Evolutionary conservation across 2,329 filamentous ascomycete species (phyloP), one percentile per base, ranked within the genome.

Genomic region (Leptosphaerulina australis): DNA sequence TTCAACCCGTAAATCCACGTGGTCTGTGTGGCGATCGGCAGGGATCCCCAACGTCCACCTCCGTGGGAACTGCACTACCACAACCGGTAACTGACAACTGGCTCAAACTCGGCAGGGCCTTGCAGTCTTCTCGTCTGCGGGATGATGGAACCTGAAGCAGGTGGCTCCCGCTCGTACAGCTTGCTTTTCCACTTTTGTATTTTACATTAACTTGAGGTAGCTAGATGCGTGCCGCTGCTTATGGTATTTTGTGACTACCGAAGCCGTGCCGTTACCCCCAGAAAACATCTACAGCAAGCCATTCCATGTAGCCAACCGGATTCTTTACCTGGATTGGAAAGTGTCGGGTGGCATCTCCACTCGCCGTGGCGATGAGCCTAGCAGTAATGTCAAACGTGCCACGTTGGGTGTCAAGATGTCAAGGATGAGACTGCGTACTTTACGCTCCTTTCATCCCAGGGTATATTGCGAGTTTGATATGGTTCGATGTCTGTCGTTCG

Each of bases 391-490:
- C 40, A 44, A 47, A 46, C 41, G 22, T 45, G 45, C 44, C 50
- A 53, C 44, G 34, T 50, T 50, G 37, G 41, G 45, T 53, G 45
- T 56, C 45, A 50, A 44, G 28, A 12, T 30, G 39, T 29, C 47
- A 26, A 18, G 41, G 44, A 53, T 39, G 35, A 25, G 20, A 39
- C 24, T 44, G 33, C 25, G 5, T 14, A 33, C 31, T 12, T 21
- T 44, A 26, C 18, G 26, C 34, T 53, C 35, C 34, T 41, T 33
- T 49, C 31, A 35, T 10, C 33, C 24, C 35, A 20, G 30, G 28
- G 21, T n/a, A 37, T n/a, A 25, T 35, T 17, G 14, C 24, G 26
- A 25, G 20, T 21, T 20, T 39, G 26, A 39, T 34, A 25, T 21
- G 41, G n/a, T 31, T 28, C 20, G 22, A 37, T 34, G 29, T 35